phyloP scores from a whole-genome alignment of 805 yeast genomes.

The Candida loeiensis region DNA sequence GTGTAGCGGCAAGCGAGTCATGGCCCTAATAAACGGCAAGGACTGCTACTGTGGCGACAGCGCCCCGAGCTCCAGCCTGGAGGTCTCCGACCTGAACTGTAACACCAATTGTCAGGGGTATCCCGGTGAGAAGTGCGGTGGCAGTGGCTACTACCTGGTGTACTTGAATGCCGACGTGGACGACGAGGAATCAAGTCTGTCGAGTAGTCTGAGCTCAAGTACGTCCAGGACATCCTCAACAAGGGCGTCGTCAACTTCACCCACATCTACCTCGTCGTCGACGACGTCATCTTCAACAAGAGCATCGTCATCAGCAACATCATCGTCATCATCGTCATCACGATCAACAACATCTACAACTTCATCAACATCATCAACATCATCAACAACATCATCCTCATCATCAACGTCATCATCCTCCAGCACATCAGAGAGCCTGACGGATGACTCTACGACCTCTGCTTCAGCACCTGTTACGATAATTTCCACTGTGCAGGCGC shows the following conservation, averaged over 20 bases:
- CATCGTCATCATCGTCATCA: constrained; percentile 3
- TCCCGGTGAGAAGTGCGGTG: constrained; percentile 57
- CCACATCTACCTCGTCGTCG: too few relatives aligned
- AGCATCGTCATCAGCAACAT: constrained; percentile 8
- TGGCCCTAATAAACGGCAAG: constrained; percentile 44
- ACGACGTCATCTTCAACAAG: constrained; percentile 6
- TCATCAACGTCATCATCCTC: constrained; percentile 9
- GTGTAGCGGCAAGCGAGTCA: constrained; percentile 45
- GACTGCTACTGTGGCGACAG: constrained; percentile 66
- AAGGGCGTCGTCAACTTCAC: constrained; percentile 9
- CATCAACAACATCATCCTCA: constrained; percentile 10
- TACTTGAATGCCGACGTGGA: constrained; percentile 34
- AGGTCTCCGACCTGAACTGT: constrained; percentile 16
- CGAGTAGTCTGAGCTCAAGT: constrained; percentile 8
- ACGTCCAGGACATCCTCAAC: constrained; percentile 9
- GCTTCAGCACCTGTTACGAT: constrained; percentile 10
- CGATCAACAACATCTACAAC: constrained; percentile 8
- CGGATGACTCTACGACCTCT: constrained; percentile 13
- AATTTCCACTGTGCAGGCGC: constrained; percentile 10
- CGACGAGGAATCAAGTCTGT: constrained; percentile 2
- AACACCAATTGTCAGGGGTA: constrained; percentile 56
- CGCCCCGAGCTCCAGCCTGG: constrained; percentile 24
- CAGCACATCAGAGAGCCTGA: constrained; percentile 7
- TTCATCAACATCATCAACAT: constrained; percentile 9
- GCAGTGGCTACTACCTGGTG: constrained; percentile 36